A percentile compares a stretch with the other conserved stretches of the same genome.
Conservation (phyloP, 2,329 filamentous ascomycete genomes). For the Incumbomyces lentus region DNA sequence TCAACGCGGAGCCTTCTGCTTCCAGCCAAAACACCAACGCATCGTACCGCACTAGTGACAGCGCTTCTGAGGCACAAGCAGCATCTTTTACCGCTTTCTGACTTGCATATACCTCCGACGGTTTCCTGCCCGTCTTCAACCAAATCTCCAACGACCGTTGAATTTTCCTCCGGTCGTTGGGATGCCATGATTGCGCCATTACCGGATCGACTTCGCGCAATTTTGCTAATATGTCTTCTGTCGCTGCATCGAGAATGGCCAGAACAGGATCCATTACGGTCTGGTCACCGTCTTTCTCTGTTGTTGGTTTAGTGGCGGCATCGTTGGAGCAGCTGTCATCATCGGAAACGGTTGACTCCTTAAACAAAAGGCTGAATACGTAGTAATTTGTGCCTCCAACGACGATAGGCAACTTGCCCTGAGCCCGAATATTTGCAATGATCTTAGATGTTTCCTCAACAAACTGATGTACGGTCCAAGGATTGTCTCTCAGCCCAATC, state of each 20-base stretch:
- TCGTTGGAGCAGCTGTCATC: slow-evolving; percentile 17
- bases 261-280: background rate
- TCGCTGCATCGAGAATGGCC: slow-evolving; percentile 56
- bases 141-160: slow-evolving; percentile 82
- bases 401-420: slow-evolving; percentile 75
- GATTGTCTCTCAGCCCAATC: slow-evolving; percentile 62
- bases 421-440: slow-evolving; percentile 65
- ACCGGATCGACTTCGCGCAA: slow-evolving; percentile 72
- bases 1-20: slow-evolving; percentile 57
- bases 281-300: slow-evolving; percentile 11
- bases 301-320: slow-evolving; percentile 17
- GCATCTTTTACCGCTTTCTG: slow-evolving; percentile 38
- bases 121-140: slow-evolving; percentile 66
- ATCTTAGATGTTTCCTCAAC: slow-evolving; percentile 56
- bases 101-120: slow-evolving; percentile 78
- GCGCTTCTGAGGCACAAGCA: slow-evolving; percentile 8
- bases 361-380: slow-evolving; percentile 76
- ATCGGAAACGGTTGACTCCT: slow-evolving; percentile 51
- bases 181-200: slow-evolving; percentile 90
- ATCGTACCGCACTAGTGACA: slow-evolving; percentile 36
- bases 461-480: slow-evolving; percentile 76
- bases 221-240: slow-evolving; percentile 60
- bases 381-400: slow-evolving; percentile 97
- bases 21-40: slow-evolving; percentile 82
- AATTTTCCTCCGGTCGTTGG: slow-evolving; percentile 84